Percentiles rank a stretch among this genome's conserved stretches.
Evolutionary conservation across 176 grass and related monocot genomes (phyloP).

Genomic region (Oryza meyeriana): DNA sequence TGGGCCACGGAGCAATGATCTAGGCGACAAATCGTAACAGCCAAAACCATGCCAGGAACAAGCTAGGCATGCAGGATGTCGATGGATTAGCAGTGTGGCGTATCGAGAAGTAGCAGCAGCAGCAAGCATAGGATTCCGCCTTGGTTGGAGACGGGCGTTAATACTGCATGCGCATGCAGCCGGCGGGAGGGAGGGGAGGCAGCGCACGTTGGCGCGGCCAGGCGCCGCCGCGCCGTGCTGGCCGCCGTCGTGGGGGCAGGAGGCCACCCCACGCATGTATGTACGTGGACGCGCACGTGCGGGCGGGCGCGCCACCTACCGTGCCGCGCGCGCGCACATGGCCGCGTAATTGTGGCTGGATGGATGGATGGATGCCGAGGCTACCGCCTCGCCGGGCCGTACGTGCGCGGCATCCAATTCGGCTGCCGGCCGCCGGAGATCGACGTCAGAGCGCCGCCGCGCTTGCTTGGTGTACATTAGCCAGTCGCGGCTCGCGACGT

Average conservation of each 20-base stretch:
- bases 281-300: too few species aligned
- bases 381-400: too few species aligned
- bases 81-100: not conserved
- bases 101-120: not conserved
- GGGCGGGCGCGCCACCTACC: too few species aligned
- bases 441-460: too few species aligned
- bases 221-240: not conserved
- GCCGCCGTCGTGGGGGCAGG: too few species aligned
- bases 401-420: not conserved
- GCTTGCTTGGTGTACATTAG: too few species aligned
- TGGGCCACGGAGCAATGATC: constrained; percentile 7
- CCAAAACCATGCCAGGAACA: not conserved
- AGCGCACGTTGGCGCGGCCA: constrained; percentile 39
- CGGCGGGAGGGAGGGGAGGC: constrained; percentile 12
- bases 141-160: not conserved
- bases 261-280: too few species aligned
- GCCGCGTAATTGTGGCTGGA: not conserved
- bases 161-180: not conserved
- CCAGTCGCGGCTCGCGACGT: too few species aligned
- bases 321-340: not conserved
- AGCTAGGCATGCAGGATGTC: not conserved
- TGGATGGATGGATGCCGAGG: too few species aligned
- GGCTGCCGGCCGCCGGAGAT: too few species aligned
- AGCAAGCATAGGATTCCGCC: constrained; percentile 32
- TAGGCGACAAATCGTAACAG: not conserved